Evolutionary conservation across 2,329 filamentous ascomycete species (phyloP).

Genomic region (Eutypa lata): DNA sequence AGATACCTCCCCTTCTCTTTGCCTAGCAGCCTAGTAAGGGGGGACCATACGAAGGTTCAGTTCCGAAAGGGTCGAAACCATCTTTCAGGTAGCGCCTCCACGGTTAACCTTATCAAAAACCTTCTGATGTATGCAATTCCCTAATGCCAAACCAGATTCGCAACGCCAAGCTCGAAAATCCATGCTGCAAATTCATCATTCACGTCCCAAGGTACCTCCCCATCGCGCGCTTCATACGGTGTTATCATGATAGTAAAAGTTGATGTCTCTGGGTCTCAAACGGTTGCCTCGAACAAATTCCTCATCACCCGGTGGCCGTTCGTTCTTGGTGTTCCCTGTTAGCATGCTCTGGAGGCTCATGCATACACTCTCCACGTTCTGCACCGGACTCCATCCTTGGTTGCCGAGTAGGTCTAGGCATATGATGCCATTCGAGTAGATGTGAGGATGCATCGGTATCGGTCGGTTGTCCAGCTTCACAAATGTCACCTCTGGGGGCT

Average conservation of each 20-base stretch:
- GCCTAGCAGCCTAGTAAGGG: too few relatives aligned
- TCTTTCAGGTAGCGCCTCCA: background rate
- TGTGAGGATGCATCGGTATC: conserved; percentile 94
- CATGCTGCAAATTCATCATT: conserved; percentile 5
- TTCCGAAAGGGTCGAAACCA: background rate
- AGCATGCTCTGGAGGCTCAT: conserved; percentile 99
- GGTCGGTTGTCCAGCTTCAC: conserved; percentile 59
- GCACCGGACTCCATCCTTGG: conserved; percentile 92
- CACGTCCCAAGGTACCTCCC: background rate
- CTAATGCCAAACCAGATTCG: conserved; percentile 4
- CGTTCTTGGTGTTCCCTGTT: conserved; percentile 88
- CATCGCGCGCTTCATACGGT: conserved; percentile 50
- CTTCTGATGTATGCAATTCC: background rate
- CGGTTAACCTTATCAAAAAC: background rate
- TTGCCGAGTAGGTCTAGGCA: conserved; percentile 88
- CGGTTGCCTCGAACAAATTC: conserved; percentile 83
- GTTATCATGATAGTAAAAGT: conserved; percentile 92
- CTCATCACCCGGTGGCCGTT: conserved; percentile 84
- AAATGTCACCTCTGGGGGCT: conserved; percentile 94
- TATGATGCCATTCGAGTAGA: conserved; percentile 98
- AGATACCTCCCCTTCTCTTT: too few relatives aligned
- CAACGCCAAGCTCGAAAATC: conserved; percentile 15
- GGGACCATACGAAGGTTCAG: too few relatives aligned
- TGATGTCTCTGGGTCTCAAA: conserved; percentile 79
- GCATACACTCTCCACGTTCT: conserved; percentile 94